Conservation (phyloP, 108 stramenopile genomes). For the Nannochloropsis oceanica region DNA sequence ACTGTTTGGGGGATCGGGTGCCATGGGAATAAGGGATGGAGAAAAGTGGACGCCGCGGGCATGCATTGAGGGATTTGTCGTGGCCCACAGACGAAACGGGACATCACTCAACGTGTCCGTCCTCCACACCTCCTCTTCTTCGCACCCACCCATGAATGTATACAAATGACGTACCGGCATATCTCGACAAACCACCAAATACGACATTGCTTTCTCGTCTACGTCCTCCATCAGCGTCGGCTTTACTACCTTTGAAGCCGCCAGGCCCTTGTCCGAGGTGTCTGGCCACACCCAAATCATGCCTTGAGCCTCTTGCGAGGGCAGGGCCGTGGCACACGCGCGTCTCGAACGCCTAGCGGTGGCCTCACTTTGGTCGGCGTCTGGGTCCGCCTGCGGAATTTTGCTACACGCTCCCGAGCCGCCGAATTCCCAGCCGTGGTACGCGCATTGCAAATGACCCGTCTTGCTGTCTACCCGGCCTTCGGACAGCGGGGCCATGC, state of each 20-base stretch:
- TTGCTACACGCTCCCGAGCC: conserved; percentile 37
- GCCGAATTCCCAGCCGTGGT: conserved; percentile 78
- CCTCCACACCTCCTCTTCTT: neutral
- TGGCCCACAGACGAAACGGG: neutral
- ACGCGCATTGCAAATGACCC: conserved; percentile 41
- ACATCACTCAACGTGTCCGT: neutral
- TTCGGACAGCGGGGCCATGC: conserved; percentile 64
- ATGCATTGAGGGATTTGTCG: neutral
- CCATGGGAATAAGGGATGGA: neutral
- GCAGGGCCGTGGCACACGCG: conserved; percentile 29
- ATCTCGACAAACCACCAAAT: neutral
- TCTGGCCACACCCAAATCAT: conserved; percentile 41
- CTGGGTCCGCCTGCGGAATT: conserved; percentile 51
- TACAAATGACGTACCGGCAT: neutral
- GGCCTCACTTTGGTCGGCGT: neutral
- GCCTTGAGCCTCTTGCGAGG: conserved; percentile 31
- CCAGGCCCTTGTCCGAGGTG: neutral
- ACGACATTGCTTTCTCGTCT: neutral
- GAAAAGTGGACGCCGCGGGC: neutral
- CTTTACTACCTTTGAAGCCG: conserved; percentile 15
- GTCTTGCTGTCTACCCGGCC: conserved; percentile 51
- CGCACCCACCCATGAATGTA: neutral
- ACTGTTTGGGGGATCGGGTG: neutral
- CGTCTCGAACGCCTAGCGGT: conserved; percentile 1
- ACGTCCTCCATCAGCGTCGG: conserved; percentile 40